Base-by-base conservation (phyloP, 2,329 filamentous ascomycete species). In the Botrytis sinoallii region DNA sequence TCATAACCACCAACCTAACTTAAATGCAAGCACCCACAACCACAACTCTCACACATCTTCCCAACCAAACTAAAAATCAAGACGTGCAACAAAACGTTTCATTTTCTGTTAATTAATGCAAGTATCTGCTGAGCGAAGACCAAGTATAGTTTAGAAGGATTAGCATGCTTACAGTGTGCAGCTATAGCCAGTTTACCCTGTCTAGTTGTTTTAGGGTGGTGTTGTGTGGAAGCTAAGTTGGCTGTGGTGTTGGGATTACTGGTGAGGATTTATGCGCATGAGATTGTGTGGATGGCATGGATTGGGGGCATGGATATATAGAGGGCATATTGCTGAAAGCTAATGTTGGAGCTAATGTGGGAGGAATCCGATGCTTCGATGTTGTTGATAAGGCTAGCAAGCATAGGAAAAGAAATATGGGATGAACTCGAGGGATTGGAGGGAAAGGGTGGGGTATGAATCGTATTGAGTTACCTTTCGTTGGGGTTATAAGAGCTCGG, bases 11-110 rank as follows among this genome's bases (percentile, higher is more conserved):
- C 38, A 32, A 64, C 18, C 42, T 29, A 32, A 71, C 18, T 16
- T 29, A 40, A 46, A 42, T 35, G 57, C 68, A 70, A 63, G 55
- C 68, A 40, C 52, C 52, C 32, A 73, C 71, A 20, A 63, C 42
- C 42, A 35, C 52, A 48, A 72, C 71, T 55, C 52, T n/a, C 40
- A 70, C n/a, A 1, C 29, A 70, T 5, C 52, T 22, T 61, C 52
- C 20, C 52, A 46, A 46, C 42, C 64, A 69, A 42, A 73, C 71
- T 73, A 73, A 73, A 73, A 73, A 55, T 61, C 9, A n/a, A 46
- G 71, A 69, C 12, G 29, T 61, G 71, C 71, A 73, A 73, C 71
- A 73, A 69, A 60, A 22, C 29, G 55, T 66, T 71, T 65, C 44
- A 52, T 64, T 25, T 40, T 29, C 20, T 55, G 32, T 4, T 67